These are phyloP conservation scores for Xylaria sp. DNA, from an alignment of 2,329 filamentous ascomycete genomes.

Conservation along the genomic window DNA sequence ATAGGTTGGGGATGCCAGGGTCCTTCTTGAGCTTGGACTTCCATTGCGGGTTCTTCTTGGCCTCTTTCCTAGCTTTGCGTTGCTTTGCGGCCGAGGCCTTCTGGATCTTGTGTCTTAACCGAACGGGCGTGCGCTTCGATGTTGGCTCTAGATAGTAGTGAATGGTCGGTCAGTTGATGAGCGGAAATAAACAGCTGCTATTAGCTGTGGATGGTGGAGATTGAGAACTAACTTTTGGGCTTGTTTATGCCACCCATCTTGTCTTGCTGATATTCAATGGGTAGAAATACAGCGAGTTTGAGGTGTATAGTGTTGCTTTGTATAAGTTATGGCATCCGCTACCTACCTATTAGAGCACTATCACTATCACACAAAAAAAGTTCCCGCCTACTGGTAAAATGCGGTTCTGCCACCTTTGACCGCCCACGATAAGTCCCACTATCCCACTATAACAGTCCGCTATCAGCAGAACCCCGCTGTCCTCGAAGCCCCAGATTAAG, in stretches of 20 bases:
- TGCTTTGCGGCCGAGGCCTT: constrained; percentile 93
- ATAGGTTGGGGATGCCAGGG: constrained; percentile 95
- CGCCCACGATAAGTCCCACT: constrained; percentile 43
- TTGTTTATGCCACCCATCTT: constrained; percentile 51
- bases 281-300: background rate
- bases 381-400: constrained; percentile 39
- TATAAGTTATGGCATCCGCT: background rate
- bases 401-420: constrained; percentile 44
- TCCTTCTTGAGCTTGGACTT: constrained; percentile 96
- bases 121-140: constrained; percentile 91
- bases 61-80: constrained; percentile 86
- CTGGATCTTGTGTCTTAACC: constrained; percentile 94
- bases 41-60: constrained; percentile 98
- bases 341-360: constrained; percentile 11
- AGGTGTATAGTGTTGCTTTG: background rate
- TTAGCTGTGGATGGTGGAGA: background rate
- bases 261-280: constrained; percentile 22
- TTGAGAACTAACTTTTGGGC: constrained; percentile 47
- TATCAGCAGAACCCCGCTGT: constrained; percentile 40
- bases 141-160: constrained; percentile 75
- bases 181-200: background rate
- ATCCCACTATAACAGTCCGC: constrained; percentile 29
- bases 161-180: constrained; percentile 1
- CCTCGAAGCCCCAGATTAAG: background rate
- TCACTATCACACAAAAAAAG: constrained; percentile 42